phyloP scores from a whole-genome alignment of 1,284 basidiomycete genomes.

The Trichosporon inkin region DNA sequence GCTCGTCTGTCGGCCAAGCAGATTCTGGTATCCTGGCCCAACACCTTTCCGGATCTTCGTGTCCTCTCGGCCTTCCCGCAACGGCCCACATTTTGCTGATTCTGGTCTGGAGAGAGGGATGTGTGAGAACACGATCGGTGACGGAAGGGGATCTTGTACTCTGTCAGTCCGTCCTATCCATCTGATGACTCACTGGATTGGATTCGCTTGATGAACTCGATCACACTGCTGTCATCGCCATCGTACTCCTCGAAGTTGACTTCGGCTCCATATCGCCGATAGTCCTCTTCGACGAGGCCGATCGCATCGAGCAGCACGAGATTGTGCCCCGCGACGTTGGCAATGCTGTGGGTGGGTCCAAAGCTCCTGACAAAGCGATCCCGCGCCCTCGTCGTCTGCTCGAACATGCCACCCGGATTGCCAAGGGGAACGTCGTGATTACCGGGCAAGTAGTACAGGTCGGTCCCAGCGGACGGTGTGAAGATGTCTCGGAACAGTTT shows the following conservation, averaged over 20 bases:
- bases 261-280: slow-evolving; percentile 59
- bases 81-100: slow-evolving; percentile 65
- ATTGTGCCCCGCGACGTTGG: slow-evolving; percentile 56
- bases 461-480: slow-evolving; percentile 44
- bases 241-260: slow-evolving; percentile 59
- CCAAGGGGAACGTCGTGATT: slow-evolving; percentile 81
- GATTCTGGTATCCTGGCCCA: slow-evolving; percentile 76
- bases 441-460: slow-evolving; percentile 69
- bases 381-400: slow-evolving; percentile 54
- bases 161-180: background rate
- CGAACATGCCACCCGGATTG: background rate
- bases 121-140: slow-evolving; percentile 68
- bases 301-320: slow-evolving; percentile 71
- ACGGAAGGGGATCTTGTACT: slow-evolving; percentile 37
- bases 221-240: slow-evolving; percentile 58
- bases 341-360: slow-evolving; percentile 39
- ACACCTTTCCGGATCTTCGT: slow-evolving; percentile 61
- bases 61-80: slow-evolving; percentile 61
- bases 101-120: slow-evolving; percentile 74
- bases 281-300: slow-evolving; percentile 69
- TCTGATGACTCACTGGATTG: slow-evolving; percentile 52
- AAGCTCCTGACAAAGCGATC: slow-evolving; percentile 61
- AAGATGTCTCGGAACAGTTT: slow-evolving; percentile 64
- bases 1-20: slow-evolving; percentile 67
- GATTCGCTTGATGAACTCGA: slow-evolving; percentile 67